Evolutionary conservation across 179 eudicot genomes (phyloP), one percentile per base, ranked within the genome.

Genomic region (Beta corolliflora): DNA sequence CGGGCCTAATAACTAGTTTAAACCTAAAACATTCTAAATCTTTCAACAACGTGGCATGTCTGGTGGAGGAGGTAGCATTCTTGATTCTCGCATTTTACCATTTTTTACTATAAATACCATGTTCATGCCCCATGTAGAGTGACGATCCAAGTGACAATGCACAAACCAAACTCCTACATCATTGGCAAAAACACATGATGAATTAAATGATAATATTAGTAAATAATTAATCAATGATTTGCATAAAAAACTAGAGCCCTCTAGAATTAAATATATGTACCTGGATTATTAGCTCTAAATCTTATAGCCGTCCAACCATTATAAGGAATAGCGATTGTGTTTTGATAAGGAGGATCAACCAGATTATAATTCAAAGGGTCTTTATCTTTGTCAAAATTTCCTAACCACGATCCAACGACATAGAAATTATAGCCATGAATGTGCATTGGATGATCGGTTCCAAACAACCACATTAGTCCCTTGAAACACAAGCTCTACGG

Each of bases 371-470:
- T 72, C 11, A 45, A 50, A 53, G 82, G 87, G 65, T 82, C 80
- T 25, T 21, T 79, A 44, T 82, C 73, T 61, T 75, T 71, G 19
- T 85, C 54, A 36, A 85, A 85, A n/a, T 29, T 82, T 16, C 85
- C 87, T 1, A 78, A 75, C 0, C 84, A 85, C 2, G 75, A 68
- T 36, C 87, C 87, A 23, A 82, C 85, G 6, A 85, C 83, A 21
- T 85, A 85, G 36, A 82, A 85, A 25, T 75, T 79, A n/a, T 82
- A 80, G 6, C 87, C 87, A 77, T 85, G 87, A 21, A 85, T 53
- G 25, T 85, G 87, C 83, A 85, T 85, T 0, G 87, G 85, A 79
- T 85, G 87, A 58, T 85, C 87, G 23, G 66, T 63, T 31, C 77
- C 73, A n/a, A 8, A 58, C 77, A 6, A 82, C 18, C 48, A 82